Percentiles rank a stretch among this genome's conserved stretches.
phyloP scores from a whole-genome alignment of 1,284 basidiomycete species.

The Ustanciosporium gigantosporum region DNA sequence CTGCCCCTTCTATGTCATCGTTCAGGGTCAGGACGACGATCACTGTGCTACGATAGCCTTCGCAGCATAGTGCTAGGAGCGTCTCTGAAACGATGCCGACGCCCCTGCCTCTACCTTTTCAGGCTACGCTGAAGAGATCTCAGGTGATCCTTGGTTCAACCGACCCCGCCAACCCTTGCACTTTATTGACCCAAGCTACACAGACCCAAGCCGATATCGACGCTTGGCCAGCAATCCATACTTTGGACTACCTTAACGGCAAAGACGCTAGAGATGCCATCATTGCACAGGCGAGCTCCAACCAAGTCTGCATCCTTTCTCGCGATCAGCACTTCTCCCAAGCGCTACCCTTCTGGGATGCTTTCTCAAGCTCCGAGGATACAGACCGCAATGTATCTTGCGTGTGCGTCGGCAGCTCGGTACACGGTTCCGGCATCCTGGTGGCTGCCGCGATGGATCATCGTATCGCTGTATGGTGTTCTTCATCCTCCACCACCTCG shows the following conservation, averaged over 20 bases:
- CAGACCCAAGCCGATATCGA: not conserved
- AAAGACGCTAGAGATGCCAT: slow-evolving; percentile 14
- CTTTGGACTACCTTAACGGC: slow-evolving; percentile 8
- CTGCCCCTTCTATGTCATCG: no score
- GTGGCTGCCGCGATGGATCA: slow-evolving; percentile 37
- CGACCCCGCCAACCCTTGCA: not conserved
- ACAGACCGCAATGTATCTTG: slow-evolving; percentile 17
- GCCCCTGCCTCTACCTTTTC: no score
- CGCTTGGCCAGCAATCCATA: not conserved
- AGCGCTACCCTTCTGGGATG: slow-evolving; percentile 42
- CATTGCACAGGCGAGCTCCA: slow-evolving; percentile 26
- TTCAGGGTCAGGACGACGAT: no score
- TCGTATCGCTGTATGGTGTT: slow-evolving; percentile 35
- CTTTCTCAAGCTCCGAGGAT: slow-evolving; percentile 31
- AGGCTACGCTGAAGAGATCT: no score
- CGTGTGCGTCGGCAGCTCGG: slow-evolving; percentile 15
- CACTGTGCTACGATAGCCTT: no score
- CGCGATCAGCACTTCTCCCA: slow-evolving; percentile 29
- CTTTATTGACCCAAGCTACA: not conserved
- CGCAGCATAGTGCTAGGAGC: no score
- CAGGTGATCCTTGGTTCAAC: not conserved
- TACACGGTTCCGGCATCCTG: slow-evolving; percentile 5
- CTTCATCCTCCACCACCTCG: slow-evolving; percentile 9
- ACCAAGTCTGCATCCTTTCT: slow-evolving; percentile 35
- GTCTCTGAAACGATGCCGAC: no score